These are phyloP conservation scores for Zygosaccharomyces siamensis DNA, from an alignment of 805 yeast species.

Conservation along the genomic window DNA sequence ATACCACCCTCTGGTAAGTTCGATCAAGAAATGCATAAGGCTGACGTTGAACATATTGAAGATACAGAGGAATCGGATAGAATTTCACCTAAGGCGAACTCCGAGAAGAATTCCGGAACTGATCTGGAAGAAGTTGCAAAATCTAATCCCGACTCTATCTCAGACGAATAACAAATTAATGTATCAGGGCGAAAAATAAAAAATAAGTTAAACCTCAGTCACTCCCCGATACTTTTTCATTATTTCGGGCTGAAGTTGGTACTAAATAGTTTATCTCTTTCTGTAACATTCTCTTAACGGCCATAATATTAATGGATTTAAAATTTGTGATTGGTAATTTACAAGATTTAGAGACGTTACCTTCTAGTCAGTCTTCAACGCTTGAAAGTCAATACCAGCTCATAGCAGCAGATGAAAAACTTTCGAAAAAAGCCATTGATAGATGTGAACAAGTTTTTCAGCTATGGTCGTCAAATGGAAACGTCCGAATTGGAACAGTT, in stretches of 20 bases:
- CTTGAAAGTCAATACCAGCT: conserved; percentile 1
- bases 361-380: background rate
- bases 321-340: background rate
- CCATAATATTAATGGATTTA: background rate
- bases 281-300: background rate
- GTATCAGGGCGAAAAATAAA: background rate
- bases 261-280: background rate
- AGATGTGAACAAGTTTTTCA: conserved; percentile 13
- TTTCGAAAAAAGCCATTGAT: conserved; percentile 6
- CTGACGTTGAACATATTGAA: conserved; percentile 15
- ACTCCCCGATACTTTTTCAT: background rate
- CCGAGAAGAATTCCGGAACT: background rate
- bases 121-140: background rate
- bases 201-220: background rate
- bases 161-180: background rate
- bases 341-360: background rate
- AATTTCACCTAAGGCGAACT: background rate
- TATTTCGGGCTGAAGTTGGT: background rate
- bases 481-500: conserved; percentile 8
- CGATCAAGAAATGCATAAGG: conserved; percentile 17
- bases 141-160: background rate
- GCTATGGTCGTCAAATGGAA: conserved; percentile 9
- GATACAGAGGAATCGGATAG: conserved; percentile 1
- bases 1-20: conserved; percentile 13
- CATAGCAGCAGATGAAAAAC: conserved; percentile 6